Base-by-base conservation (phyloP, 805 yeast species). In the Monosporozyma aerobia region DNA sequence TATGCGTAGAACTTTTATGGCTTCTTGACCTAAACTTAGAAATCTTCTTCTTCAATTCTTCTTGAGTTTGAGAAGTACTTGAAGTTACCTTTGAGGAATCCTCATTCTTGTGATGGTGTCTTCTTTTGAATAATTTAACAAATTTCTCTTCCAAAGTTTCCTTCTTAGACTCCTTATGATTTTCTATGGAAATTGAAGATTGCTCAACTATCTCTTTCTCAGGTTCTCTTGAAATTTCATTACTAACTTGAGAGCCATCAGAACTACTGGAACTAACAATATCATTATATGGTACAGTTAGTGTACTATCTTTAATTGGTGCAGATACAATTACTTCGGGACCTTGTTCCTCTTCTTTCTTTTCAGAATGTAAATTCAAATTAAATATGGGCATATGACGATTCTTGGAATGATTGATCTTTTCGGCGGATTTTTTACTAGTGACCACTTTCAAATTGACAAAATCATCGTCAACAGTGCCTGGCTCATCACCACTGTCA, bases 351-450 rank as follows among this genome's bases (percentile, higher is more conserved):
- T 6, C 35, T 27, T 27, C 22, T 25, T 39, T 32, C n/a, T 23
- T 29, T 40, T 27, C 40, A 25, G 29, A 11, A 27, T 37, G 41
- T 23, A 22, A 25, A 27, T 23, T 51, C 6, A 37, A 11, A 11
- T 23, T 48, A n/a, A 57, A 51, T 11, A 63, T 56, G 33, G 67
- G 67, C 16, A 53, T 50, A 51, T 71, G 74, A 54, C 73, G 65
- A 52, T 70, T 69, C 51, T 72, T 64, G 3, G 73, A 60, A 52
- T 70, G 74, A 51, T 69, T 69, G 8, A 59, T 56, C 50, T 58
- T 57, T 22, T 53, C 57, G 3, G 32, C n/a, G 16, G 47, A 33
- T 45, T 45, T 35, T 3, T 14, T 16, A 27, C 14, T 47, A 10
- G 49, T 13, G 19, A 39, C 7, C 3, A 30, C 33, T 10, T 39